Base-by-base conservation (phyloP, 2,329 filamentous ascomycete genomes). In the Canariomyces notabilis region DNA sequence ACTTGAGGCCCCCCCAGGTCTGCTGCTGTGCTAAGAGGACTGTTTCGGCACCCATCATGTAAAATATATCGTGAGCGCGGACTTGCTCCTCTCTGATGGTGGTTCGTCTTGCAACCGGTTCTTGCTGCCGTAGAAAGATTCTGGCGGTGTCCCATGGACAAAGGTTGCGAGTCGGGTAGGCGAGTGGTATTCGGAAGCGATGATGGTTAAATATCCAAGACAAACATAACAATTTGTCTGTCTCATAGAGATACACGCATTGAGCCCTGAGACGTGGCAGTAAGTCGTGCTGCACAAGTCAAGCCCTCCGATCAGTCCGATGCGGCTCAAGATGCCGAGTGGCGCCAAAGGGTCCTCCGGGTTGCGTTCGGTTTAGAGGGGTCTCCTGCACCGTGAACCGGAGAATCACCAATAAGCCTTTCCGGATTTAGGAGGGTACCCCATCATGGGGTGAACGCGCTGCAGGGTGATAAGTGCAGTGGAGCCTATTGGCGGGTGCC, bases 401-500 rank as follows among this genome's bases (percentile, higher is more conserved):
- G n/a, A 32, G n/a, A 33, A 50, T 49, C 44, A 35, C 54, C 55
- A 57, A 57, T 57, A 46, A 36, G 44, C 44, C 42, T 46, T 46
- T 49, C 48, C 46, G 26, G 20, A 49, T 51, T 37, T 18, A 46
- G 46, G 19, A 26, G 32, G 19, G 37, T 26, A 45, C 53, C 48
- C 53, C 50, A 44, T 53, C 23, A 26, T 48, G 11, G 44, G 26
- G 43, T 42, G 42, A 46, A 37, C 32, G 36, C 16, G 42, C 47
- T 57, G 55, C 55, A 56, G 23, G 38, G 51, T 57, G 55, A 57
- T 57, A 56, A 57, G 48, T 42, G 34, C 42, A 4, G 26, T 19
- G 34, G 31, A 37, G 48, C 48, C 45, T 34, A 57, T 57, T 57
- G 55, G 55, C 42, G 50, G 51, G 40, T 18, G n/a, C 22, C 16